Evolutionary conservation across 1,284 basidiomycete genomes (phyloP).

Genomic region (Ceratobasidium papillatum): DNA sequence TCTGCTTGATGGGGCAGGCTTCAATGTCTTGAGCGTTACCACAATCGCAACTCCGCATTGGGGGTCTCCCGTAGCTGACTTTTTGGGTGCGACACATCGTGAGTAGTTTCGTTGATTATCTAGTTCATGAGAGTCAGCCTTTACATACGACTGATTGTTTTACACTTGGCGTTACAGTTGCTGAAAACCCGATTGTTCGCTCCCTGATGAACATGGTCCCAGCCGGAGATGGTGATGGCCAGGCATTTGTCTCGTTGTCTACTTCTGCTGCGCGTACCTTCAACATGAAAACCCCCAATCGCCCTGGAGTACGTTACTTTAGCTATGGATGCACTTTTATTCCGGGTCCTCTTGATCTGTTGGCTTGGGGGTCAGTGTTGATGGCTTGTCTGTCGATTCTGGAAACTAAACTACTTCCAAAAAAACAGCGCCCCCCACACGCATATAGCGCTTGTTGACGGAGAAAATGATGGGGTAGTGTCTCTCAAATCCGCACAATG

Average conservation of each 20-base stretch:
- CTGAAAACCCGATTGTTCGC: slow-evolving; percentile 53
- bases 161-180: slow-evolving; percentile 50
- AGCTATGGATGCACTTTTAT: slow-evolving; percentile 92
- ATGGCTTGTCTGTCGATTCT: background rate
- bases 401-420: slow-evolving; percentile 67
- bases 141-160: background rate
- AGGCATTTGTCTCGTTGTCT: slow-evolving; percentile 88
- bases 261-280: slow-evolving; percentile 84
- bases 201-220: slow-evolving; percentile 76
- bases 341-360: slow-evolving; percentile 87
- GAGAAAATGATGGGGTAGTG: slow-evolving; percentile 93
- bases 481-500: slow-evolving; percentile 84
- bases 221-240: slow-evolving; percentile 88
- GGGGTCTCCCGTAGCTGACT: slow-evolving; percentile 92
- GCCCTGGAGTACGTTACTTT: slow-evolving; percentile 81
- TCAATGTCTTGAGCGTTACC: slow-evolving; percentile 80
- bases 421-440: slow-evolving; percentile 69
- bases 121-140: too few species aligned
- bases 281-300: slow-evolving; percentile 84
- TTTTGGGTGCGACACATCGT: slow-evolving; percentile 80
- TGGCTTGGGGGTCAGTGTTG: slow-evolving; percentile 51
- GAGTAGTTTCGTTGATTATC: too few species aligned
- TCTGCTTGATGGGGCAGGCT: slow-evolving; percentile 52
- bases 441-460: slow-evolving; percentile 70
- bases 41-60: slow-evolving; percentile 93